Conservation (phyloP, 257 asterid species). For the Eucommia ulmoides region DNA sequence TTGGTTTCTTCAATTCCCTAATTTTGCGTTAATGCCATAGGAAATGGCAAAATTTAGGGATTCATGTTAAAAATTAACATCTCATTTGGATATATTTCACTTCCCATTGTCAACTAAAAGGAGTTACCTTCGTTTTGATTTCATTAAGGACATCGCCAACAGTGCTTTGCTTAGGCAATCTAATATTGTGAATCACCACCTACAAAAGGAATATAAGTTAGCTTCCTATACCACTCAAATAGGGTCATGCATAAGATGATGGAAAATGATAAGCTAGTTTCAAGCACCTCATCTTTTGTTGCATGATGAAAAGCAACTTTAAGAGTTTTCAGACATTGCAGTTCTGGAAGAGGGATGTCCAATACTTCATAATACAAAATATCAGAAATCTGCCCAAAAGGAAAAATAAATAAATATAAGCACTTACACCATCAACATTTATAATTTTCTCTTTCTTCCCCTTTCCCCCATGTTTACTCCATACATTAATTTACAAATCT, state of each 20-base stretch:
- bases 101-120: not conserved
- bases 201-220: slow-evolving; percentile 21
- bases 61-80: not conserved
- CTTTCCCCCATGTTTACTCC: no score
- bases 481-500: no score
- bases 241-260: not conserved
- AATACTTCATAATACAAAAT: slow-evolving; percentile 84
- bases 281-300: slow-evolving; percentile 68
- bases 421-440: no score
- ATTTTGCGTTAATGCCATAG: not conserved
- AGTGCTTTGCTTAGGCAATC: slow-evolving; percentile 42
- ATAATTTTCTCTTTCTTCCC: no score
- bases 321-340: slow-evolving; percentile 81
- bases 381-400: slow-evolving; percentile 52
- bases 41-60: not conserved
- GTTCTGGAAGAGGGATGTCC: slow-evolving; percentile 88
- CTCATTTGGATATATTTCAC: not conserved
- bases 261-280: not conserved
- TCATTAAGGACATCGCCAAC: slow-evolving; percentile 46
- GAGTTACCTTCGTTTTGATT: slow-evolving; percentile 52
- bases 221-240: no score
- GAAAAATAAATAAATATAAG: not conserved
- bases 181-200: slow-evolving; percentile 39
- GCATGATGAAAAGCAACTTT: slow-evolving; percentile 86
- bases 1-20: not conserved